Conservation (phyloP, 139 green algal genomes). For the Chlamydomonas asymmetrica region DNA sequence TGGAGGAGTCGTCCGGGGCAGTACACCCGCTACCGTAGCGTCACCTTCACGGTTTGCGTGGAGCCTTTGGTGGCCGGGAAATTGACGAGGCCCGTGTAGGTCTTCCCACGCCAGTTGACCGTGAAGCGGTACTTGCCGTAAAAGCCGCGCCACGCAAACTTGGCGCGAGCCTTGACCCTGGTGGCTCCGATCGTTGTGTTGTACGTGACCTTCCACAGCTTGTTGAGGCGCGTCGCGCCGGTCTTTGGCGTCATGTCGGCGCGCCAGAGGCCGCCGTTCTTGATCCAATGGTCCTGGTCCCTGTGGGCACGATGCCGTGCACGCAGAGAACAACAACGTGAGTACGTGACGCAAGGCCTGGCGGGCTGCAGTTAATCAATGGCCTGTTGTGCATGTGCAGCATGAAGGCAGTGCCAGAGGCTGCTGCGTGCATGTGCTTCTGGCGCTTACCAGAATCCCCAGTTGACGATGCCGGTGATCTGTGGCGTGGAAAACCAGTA, state of each 20-base stretch:
- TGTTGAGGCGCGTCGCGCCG: neutral
- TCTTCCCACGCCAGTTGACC: neutral
- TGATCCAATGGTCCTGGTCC: conserved; percentile 9
- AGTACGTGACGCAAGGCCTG: too few relatives aligned
- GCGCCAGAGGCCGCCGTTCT: conserved; percentile 3
- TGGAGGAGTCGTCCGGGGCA: too few relatives aligned
- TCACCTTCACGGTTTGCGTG: neutral
- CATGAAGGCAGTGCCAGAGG: too few relatives aligned
- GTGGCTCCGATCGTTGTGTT: neutral
- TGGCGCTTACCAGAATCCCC: too few relatives aligned
- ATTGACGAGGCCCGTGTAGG: neutral
- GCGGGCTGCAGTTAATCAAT: too few relatives aligned
- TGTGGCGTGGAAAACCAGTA: too few relatives aligned
- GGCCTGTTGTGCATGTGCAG: too few relatives aligned
- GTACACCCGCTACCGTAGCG: neutral
- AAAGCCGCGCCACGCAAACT: neutral
- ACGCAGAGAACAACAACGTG: too few relatives aligned
- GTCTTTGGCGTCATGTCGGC: neutral
- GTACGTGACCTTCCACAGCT: neutral
- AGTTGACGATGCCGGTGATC: too few relatives aligned
- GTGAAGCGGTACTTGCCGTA: conserved; percentile 17
- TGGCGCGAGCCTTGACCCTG: neutral
- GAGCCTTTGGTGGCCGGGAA: neutral
- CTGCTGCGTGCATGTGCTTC: too few relatives aligned
- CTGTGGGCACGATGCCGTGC: too few relatives aligned